Conservation (phyloP, 148 eudicot genomes). For the Arbutus unedo region DNA sequence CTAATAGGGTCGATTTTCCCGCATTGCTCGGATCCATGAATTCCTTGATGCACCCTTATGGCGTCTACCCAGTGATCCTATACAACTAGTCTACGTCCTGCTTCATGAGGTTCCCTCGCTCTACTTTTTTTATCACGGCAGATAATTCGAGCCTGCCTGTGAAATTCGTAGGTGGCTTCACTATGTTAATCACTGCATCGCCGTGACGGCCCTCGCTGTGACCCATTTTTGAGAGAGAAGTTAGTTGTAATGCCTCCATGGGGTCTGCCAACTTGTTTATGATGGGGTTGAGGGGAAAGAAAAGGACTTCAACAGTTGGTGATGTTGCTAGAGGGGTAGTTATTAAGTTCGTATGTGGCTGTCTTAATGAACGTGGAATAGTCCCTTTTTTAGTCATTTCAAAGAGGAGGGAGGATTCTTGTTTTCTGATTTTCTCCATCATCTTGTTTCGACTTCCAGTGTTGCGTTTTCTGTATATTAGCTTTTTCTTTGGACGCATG, state of each 20-base stretch:
- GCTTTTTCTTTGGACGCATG: neutral
- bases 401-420: conserved; percentile 18
- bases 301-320: conserved; percentile 25
- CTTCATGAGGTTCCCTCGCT: conserved; percentile 28
- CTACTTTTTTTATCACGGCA: conserved; percentile 23
- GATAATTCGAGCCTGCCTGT: conserved; percentile 40
- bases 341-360: conserved; percentile 18
- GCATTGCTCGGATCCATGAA: conserved; percentile 56
- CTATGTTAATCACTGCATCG: conserved; percentile 32
- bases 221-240: conserved; percentile 19
- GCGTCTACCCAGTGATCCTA: conserved; percentile 39
- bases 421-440: conserved; percentile 28
- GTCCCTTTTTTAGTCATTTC: conserved; percentile 16
- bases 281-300: conserved; percentile 12
- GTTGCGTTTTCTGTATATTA: neutral
- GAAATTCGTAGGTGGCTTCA: conserved; percentile 26
- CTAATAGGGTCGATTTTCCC: conserved; percentile 44
- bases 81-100: conserved; percentile 34
- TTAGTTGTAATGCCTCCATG: neutral
- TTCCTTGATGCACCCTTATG: conserved; percentile 40
- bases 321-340: conserved; percentile 24
- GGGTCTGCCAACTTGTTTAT: conserved; percentile 15
- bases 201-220: conserved; percentile 12
- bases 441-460: neutral
- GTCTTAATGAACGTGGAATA: conserved; percentile 16